Conservation (phyloP, 1,284 basidiomycete species). For the Anthracocystis setariae region DNA sequence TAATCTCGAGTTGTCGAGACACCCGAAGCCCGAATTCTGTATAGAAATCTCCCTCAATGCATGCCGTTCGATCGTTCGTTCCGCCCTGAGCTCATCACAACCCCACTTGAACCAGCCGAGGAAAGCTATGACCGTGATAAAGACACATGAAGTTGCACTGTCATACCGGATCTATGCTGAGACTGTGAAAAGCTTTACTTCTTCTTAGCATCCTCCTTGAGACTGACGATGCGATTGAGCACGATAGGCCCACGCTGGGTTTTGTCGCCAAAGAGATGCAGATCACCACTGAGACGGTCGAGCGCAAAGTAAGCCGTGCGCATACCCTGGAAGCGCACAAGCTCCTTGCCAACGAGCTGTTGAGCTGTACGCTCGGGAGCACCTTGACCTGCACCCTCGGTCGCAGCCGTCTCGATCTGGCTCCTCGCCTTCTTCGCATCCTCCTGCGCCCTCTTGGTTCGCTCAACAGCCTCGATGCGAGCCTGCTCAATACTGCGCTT, state of each 20-base stretch:
- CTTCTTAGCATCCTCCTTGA: constrained; percentile 82
- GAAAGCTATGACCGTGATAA: too few relatives aligned
- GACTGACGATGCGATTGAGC: constrained; percentile 89
- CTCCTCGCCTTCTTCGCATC: constrained; percentile 67
- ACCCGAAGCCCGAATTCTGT: too few relatives aligned
- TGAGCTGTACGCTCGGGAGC: constrained; percentile 72
- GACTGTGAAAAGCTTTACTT: too few relatives aligned
- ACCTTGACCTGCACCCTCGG: constrained; percentile 29
- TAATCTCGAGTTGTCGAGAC: too few relatives aligned
- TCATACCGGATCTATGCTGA: too few relatives aligned
- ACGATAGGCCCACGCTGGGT: constrained; percentile 81
- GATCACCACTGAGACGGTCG: constrained; percentile 76
- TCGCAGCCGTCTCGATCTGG: constrained; percentile 19
- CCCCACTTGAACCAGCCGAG: too few relatives aligned
- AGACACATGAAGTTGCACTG: too few relatives aligned
- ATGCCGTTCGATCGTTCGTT: too few relatives aligned
- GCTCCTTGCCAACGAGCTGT: constrained; percentile 89
- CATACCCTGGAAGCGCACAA: constrained; percentile 94
- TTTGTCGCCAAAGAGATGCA: constrained; percentile 66
- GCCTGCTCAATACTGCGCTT: constrained; percentile 77
- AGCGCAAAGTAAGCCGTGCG: constrained; percentile 94
- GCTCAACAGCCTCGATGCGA: constrained; percentile 73
- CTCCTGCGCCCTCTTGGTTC: constrained; percentile 70
- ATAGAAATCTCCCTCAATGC: too few relatives aligned
- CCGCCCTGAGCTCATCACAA: too few relatives aligned